phyloP scores from a whole-genome alignment of 2,329 filamentous ascomycete genomes.

The Colletotrichum zoysiae region DNA sequence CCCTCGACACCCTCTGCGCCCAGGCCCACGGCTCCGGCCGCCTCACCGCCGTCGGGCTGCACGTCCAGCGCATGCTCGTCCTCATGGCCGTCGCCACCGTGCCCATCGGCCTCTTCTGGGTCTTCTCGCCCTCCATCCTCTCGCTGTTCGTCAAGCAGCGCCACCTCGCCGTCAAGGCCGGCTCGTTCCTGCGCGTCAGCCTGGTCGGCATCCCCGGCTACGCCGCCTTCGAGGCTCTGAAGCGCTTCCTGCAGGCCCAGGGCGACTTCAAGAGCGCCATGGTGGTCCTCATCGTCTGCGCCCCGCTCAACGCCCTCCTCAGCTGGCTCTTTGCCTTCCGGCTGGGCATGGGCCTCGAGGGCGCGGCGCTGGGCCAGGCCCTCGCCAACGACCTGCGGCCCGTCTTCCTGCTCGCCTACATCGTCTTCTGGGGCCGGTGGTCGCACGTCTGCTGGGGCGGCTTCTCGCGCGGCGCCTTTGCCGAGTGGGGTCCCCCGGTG shows the following conservation, averaged over 20 bases:
- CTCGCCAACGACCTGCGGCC: conserved; percentile 63
- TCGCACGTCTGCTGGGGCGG: conserved; percentile 60
- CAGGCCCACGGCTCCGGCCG: conserved; percentile 65
- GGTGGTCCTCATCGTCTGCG: conserved; percentile 59
- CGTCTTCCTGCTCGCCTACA: conserved; percentile 60
- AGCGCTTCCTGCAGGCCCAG: conserved; percentile 67
- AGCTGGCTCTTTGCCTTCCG: conserved; percentile 62
- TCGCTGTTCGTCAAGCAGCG: conserved; percentile 60
- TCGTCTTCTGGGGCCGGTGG: conserved; percentile 56
- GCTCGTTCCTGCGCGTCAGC: conserved; percentile 61
- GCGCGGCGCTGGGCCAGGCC: conserved; percentile 63
- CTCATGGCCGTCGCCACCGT: conserved; percentile 61
- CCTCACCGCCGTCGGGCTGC: conserved; percentile 61
- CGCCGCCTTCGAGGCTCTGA: conserved; percentile 65
- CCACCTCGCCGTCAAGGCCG: conserved; percentile 61
- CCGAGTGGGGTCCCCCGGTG: conserved; percentile 57
- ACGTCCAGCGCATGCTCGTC: conserved; percentile 65
- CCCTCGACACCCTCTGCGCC: conserved; percentile 63
- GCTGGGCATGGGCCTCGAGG: conserved; percentile 60
- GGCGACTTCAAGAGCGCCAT: conserved; percentile 65
- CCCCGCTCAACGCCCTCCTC: conserved; percentile 61
- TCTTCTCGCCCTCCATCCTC: conserved; percentile 61
- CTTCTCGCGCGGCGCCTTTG: conserved; percentile 52
- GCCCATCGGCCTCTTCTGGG: conserved; percentile 63
- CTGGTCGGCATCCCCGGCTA: conserved; percentile 65